Percentiles rank a stretch among this genome's conserved stretches.
Conservation (phyloP, 306 rosid genomes). For the Acacia acuminata region DNA sequence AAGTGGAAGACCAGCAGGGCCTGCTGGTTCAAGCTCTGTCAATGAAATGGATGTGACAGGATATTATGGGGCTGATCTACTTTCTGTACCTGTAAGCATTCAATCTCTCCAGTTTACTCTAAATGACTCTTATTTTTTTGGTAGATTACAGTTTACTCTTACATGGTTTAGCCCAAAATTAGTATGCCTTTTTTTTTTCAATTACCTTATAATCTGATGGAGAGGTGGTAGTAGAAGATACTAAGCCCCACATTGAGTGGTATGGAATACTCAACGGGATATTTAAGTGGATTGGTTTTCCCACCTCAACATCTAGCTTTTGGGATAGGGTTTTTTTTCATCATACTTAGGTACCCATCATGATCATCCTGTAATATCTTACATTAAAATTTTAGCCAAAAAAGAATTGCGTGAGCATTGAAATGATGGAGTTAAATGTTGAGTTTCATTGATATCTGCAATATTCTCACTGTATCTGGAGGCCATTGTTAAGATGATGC, state of each 20-base stretch:
- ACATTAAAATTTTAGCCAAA: neutral
- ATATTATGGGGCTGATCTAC: constrained; percentile 73
- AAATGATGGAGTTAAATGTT: neutral
- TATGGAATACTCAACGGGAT: too few relatives aligned
- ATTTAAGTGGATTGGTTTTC: too few relatives aligned
- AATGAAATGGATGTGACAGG: constrained; percentile 61
- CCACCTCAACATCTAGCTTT: too few relatives aligned
- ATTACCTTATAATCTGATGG: neutral
- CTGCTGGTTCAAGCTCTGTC: constrained; percentile 59
- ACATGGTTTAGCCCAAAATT: neutral
- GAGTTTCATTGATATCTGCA: neutral
- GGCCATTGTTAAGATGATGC: neutral
- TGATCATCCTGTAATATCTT: too few relatives aligned
- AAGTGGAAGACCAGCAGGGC: constrained; percentile 61
- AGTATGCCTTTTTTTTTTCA: neutral
- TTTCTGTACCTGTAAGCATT: constrained; percentile 83
- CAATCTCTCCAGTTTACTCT: constrained; percentile 15
- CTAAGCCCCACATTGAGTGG: too few relatives aligned
- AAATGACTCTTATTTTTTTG: neutral
- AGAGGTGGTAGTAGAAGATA: too few relatives aligned
- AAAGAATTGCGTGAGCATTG: neutral
- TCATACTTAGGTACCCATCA: too few relatives aligned
- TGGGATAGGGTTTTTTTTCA: too few relatives aligned
- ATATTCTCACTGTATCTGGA: neutral
- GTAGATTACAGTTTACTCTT: neutral